Evolutionary conservation across 2,329 filamentous ascomycete species (phyloP).

Genomic region (Diplodia scrobiculata): DNA sequence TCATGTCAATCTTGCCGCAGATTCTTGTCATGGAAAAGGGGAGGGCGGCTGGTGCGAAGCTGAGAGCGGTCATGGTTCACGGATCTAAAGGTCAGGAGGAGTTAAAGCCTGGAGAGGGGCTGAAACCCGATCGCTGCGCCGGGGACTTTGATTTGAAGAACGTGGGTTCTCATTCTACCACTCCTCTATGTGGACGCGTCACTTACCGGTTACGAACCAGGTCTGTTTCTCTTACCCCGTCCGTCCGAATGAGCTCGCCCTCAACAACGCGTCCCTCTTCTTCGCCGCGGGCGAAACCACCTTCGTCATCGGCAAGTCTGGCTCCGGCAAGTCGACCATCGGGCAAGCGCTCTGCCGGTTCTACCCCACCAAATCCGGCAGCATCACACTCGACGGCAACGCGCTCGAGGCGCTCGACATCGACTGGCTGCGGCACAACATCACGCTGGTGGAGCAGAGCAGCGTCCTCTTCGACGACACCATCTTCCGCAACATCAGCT

Average conservation of each 20-base stretch:
- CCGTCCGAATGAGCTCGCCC: conserved; percentile 61
- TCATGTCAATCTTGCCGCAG: conserved; percentile 74
- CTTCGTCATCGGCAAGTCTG: conserved; percentile 82
- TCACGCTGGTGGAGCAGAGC: conserved; percentile 81
- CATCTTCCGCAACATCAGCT: conserved; percentile 73
- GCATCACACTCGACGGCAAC: conserved; percentile 68
- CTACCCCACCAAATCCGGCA: conserved; percentile 67
- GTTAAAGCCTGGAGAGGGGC: conserved; percentile 31
- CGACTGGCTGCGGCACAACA: conserved; percentile 73
- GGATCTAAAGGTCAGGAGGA: conserved; percentile 36
- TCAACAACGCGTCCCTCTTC: conserved; percentile 65
- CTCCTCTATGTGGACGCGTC: not conserved
- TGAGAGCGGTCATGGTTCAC: conserved; percentile 54
- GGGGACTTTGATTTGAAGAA: conserved; percentile 71
- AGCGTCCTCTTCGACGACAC: conserved; percentile 81
- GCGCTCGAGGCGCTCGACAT: conserved; percentile 64
- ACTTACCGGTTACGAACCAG: conserved; percentile 48
- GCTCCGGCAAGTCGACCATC: conserved; percentile 89
- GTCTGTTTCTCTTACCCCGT: conserved; percentile 82
- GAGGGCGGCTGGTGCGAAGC: conserved; percentile 67
- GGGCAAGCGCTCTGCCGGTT: conserved; percentile 77
- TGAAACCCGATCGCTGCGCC: conserved; percentile 49
- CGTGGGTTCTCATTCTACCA: conserved; percentile 48
- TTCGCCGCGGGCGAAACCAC: conserved; percentile 73
- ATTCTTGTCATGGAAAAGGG: conserved; percentile 78